Evolutionary conservation across 2,329 filamentous ascomycete genomes (phyloP).

Genomic region (Verticillium klebahnii): DNA sequence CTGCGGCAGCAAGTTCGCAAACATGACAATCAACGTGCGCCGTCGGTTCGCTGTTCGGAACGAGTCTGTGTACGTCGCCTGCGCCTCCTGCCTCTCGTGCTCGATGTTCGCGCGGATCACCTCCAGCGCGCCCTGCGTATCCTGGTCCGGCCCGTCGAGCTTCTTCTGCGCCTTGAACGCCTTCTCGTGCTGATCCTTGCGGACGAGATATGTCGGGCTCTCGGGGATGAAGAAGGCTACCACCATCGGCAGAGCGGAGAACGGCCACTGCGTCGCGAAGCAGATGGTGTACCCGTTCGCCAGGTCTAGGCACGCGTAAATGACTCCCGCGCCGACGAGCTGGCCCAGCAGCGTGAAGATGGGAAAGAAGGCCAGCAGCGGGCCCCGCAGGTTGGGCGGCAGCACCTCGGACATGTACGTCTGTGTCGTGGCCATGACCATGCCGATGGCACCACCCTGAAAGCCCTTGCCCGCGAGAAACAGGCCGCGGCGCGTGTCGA

Average conservation of each 20-base stretch:
- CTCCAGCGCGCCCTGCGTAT: slow-evolving; percentile 33
- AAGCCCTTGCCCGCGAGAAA: slow-evolving; percentile 42
- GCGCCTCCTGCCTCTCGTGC: slow-evolving; percentile 25
- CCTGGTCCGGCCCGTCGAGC: slow-evolving; percentile 35
- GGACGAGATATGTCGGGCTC: slow-evolving; percentile 43
- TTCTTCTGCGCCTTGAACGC: slow-evolving; percentile 42
- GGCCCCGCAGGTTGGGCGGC: slow-evolving; percentile 38
- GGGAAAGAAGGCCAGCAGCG: slow-evolving; percentile 43
- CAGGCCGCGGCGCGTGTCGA: slow-evolving; percentile 24
- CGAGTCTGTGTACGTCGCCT: slow-evolving; percentile 34
- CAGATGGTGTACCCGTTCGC: slow-evolving; percentile 31
- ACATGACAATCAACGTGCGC: slow-evolving; percentile 34
- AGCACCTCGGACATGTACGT: slow-evolving; percentile 49
- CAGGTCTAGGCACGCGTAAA: slow-evolving; percentile 25
- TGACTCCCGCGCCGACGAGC: slow-evolving; percentile 37
- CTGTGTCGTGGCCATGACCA: slow-evolving; percentile 34
- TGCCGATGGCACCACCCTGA: slow-evolving; percentile 39
- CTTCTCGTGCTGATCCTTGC: slow-evolving; percentile 30
- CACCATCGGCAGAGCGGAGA: slow-evolving; percentile 34
- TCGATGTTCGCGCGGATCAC: slow-evolving; percentile 45
- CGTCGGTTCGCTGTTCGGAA: slow-evolving; percentile 38
- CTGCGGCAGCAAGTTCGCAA: slow-evolving; percentile 35
- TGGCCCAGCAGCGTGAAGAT: slow-evolving; percentile 44
- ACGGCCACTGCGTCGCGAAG: slow-evolving; percentile 40
- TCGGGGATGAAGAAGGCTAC: slow-evolving; percentile 43